phyloP scores from a whole-genome alignment of 495 filamentous ascomycete species.

The Xylona heveae region DNA sequence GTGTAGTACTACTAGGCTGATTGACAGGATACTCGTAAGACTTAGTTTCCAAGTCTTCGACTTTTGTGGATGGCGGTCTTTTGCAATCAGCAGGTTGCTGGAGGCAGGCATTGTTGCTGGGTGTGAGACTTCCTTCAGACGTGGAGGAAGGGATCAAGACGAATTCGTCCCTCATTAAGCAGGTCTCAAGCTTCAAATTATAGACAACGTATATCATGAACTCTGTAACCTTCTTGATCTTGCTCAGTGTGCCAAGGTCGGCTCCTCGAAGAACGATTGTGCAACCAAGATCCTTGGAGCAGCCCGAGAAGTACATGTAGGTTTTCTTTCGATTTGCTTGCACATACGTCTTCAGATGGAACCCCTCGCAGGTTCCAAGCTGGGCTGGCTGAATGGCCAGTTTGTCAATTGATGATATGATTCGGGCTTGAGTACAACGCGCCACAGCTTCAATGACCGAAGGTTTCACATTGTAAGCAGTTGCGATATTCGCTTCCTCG shows the following conservation, averaged over 20 bases:
- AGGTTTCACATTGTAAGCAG: slow-evolving; percentile 86
- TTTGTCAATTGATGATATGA: slow-evolving; percentile 92
- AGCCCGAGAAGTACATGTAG: slow-evolving; percentile 88
- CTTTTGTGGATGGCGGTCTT: too few relatives aligned
- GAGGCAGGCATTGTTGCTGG: too few relatives aligned
- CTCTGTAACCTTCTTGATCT: slow-evolving; percentile 85
- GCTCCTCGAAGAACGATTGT: slow-evolving; percentile 87
- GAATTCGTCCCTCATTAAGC: slow-evolving; percentile 87
- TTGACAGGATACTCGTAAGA: too few relatives aligned
- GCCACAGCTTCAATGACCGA: slow-evolving; percentile 91
- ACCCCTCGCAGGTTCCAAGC: slow-evolving; percentile 60
- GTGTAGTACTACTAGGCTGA: too few relatives aligned
- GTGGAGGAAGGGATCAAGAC: slow-evolving; percentile 59
- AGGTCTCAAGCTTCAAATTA: slow-evolving; percentile 90
- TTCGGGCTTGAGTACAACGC: slow-evolving; percentile 69
- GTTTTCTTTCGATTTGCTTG: slow-evolving; percentile 68
- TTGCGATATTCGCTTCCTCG: slow-evolving; percentile 69
- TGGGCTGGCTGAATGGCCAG: slow-evolving; percentile 61
- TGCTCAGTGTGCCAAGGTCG: slow-evolving; percentile 40
- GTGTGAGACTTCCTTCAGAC: slow-evolving; percentile 11
- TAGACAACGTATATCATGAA: slow-evolving; percentile 99
- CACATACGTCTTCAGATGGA: slow-evolving; percentile 89
- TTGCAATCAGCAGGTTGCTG: too few relatives aligned
- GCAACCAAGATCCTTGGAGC: slow-evolving; percentile 79
- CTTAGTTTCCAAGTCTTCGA: too few relatives aligned